phyloP scores from a whole-genome alignment of 345 rosid genomes.

The Salix brachista region DNA sequence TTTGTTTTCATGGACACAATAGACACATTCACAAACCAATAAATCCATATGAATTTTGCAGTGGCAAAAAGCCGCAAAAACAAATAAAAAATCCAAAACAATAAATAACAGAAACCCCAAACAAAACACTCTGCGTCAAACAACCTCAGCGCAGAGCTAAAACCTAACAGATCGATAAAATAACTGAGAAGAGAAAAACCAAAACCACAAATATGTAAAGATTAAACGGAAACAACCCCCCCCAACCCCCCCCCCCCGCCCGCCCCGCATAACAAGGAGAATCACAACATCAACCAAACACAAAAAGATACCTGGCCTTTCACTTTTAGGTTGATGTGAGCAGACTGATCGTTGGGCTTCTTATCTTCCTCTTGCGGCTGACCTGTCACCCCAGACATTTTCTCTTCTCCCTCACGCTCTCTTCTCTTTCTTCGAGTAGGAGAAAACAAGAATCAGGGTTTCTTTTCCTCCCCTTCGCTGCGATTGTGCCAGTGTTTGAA shows the following conservation, averaged over 20 bases:
- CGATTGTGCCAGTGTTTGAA: neutral
- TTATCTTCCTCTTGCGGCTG: conserved; percentile 56
- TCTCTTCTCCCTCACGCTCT: neutral
- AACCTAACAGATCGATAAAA: neutral
- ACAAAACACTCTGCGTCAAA: neutral
- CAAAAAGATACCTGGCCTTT: conserved; percentile 69
- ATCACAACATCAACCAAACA: neutral
- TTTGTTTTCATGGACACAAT: neutral
- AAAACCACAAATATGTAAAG: neutral
- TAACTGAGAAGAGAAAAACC: neutral
- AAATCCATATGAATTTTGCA: neutral
- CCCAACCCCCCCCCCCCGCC: too few species aligned
- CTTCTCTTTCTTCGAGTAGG: neutral
- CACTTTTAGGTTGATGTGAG: conserved; percentile 82
- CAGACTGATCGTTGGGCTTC: conserved; percentile 70
- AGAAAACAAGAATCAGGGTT: neutral
- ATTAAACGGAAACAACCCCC: neutral
- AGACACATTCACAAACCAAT: neutral
- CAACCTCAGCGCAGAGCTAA: neutral
- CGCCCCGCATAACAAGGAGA: neutral
- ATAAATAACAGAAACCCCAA: neutral
- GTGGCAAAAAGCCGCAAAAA: neutral
- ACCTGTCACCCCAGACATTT: conserved; percentile 33
- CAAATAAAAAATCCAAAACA: too few species aligned
- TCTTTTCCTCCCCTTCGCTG: too few species aligned